These are phyloP conservation scores for Arthroderma sp. DNA, from an alignment of 2,329 filamentous ascomycete species.

Conservation along the genomic window DNA sequence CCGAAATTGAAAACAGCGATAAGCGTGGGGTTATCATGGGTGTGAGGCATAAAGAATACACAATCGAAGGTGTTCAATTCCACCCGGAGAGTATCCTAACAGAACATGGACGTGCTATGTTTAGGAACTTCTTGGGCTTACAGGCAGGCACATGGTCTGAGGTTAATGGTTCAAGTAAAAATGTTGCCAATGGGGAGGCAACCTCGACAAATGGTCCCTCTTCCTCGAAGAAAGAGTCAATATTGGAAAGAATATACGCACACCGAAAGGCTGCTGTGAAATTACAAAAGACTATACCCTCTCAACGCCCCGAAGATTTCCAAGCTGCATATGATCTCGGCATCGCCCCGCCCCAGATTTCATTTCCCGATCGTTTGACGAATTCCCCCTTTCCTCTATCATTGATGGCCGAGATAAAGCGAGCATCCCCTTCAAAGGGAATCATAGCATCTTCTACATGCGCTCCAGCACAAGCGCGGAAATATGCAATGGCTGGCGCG, in stretches of 20 bases:
- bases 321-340: slow-evolving; percentile 77
- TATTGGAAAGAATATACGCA: slow-evolving; percentile 80
- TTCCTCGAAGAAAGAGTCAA: slow-evolving; percentile 57
- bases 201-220: slow-evolving; percentile 12
- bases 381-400: slow-evolving; percentile 80
- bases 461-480: slow-evolving; percentile 77
- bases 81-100: slow-evolving; percentile 96
- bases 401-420: slow-evolving; percentile 93
- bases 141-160: slow-evolving; percentile 85
- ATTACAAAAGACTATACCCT: slow-evolving; percentile 72
- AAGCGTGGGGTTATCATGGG: slow-evolving; percentile 89
- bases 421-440: slow-evolving; percentile 91
- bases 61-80: slow-evolving; percentile 94
- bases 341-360: slow-evolving; percentile 69
- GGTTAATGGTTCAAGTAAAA: slow-evolving; percentile 38
- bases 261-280: slow-evolving; percentile 63
- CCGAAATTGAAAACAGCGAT: slow-evolving; percentile 53
- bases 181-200: slow-evolving; percentile 14
- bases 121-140: slow-evolving; percentile 81
- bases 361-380: slow-evolving; percentile 64
- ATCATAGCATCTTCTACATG: slow-evolving; percentile 78
- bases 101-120: slow-evolving; percentile 73
- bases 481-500: slow-evolving; percentile 84
- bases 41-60: slow-evolving; percentile 78
- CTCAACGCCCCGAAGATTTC: slow-evolving; percentile 67